Base-by-base conservation (phyloP, 257 asterid species). In the Lithospermum erythrorhizon region DNA sequence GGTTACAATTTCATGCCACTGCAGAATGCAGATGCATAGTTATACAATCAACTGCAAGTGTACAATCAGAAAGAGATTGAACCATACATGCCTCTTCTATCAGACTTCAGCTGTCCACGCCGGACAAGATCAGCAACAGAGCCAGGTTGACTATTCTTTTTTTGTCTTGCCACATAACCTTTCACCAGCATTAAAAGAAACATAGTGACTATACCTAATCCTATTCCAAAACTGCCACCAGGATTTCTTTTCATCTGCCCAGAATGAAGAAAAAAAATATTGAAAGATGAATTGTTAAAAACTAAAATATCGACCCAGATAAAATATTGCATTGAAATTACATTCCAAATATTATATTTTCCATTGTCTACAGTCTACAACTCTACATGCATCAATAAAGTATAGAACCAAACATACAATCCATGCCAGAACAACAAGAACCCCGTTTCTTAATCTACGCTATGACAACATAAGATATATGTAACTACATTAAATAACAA, bases 81-180 rank as follows among this genome's bases (percentile, higher is more conserved):
- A 72, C 65, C 98, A 65, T 91, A 91, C 98, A 91, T 87, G 98
- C 95, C 96, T 91, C 98, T 91, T 87, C 96, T 91, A 85, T 91
- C 98, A 27, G 96, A 86, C 82, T 86, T 82, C 72, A 88, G 72
- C 82, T 88, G 98, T 16, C 96, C 98, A 63, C 96, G 95, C 29
- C 95, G 85, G 56, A 91, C 96, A 71, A 91, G 95, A 73, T 88
- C 98, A 75, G 96, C 87, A 18, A 91, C 96, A 60, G 98, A 81
- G 67, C 98, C 96, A 21, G 87, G 82, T 19, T 69, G 78, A 53
- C 72, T 70, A 74, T 72, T 16, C 58, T 76, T 76, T 51, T 87
- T 76, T 65, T 72, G 78, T 78, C 77, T 81, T 59, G 81, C 58
- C 25, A 74, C 67, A 69, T 53, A 77, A 68, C 76, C 65, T 74